Evolutionary conservation across 805 yeast genomes (phyloP).

Genomic region (Tetrapisispora taiwanensis): DNA sequence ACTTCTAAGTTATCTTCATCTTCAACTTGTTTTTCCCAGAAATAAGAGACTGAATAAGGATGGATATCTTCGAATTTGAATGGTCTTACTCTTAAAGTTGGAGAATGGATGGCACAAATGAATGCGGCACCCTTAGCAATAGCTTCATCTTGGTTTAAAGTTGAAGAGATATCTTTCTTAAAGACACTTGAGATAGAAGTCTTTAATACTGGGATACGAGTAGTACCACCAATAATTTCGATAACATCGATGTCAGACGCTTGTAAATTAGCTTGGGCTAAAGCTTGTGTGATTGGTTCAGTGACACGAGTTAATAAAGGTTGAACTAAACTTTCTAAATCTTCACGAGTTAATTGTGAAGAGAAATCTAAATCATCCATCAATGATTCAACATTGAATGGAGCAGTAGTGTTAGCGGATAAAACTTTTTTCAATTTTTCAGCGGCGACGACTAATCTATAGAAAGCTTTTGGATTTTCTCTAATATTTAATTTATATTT

Average conservation of each 20-base stretch:
- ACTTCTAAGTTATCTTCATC: constrained; percentile 90
- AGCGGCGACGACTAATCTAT: constrained; percentile 83
- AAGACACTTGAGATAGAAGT: constrained; percentile 68
- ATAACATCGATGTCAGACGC: constrained; percentile 74
- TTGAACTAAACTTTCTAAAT: constrained; percentile 77
- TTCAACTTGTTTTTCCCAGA: constrained; percentile 89
- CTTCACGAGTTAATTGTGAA: constrained; percentile 79
- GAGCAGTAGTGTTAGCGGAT: constrained; percentile 92
- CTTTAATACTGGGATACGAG: constrained; percentile 93
- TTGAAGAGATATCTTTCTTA: constrained; percentile 69
- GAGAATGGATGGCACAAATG: constrained; percentile 97
- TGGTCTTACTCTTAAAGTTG: constrained; percentile 96
- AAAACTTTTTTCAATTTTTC: constrained; percentile 92
- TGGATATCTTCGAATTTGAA: constrained; percentile 95
- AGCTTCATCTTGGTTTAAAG: constrained; percentile 98
- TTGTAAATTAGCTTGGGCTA: constrained; percentile 65
- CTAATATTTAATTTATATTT: constrained; percentile 91
- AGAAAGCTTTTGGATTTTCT: constrained; percentile 88
- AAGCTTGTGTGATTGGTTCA: constrained; percentile 72
- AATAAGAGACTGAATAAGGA: constrained; percentile 85
- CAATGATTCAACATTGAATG: constrained; percentile 88
- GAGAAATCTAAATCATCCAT: constrained; percentile 96
- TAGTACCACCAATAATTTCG: constrained; percentile 96
- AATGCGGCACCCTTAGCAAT: constrained; percentile 98
- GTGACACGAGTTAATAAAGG: constrained; percentile 72